A percentile compares a stretch with the other conserved stretches of the same genome.
phyloP scores from a whole-genome alignment of 768 basidiomycete species.

The Paxillus involutus region DNA sequence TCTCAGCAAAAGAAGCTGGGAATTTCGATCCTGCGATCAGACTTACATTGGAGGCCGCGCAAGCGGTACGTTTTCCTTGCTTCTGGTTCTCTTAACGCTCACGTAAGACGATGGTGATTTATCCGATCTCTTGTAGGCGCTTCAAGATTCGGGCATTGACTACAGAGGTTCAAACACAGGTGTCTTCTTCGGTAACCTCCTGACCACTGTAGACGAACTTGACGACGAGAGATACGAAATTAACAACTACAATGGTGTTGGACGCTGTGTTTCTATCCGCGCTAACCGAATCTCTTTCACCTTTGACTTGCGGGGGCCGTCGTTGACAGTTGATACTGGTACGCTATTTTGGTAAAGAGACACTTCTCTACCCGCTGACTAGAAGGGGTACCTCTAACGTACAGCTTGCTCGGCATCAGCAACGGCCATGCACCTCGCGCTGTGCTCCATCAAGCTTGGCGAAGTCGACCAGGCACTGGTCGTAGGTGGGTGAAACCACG shows the following conservation, averaged over 20 bases:
- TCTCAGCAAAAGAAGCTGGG: constrained; percentile 29
- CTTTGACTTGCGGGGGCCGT: constrained; percentile 44
- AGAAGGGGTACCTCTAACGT: background rate
- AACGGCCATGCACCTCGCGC: constrained; percentile 48
- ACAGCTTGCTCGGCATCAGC: constrained; percentile 44
- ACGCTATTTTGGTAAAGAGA: background rate
- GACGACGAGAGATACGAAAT: constrained; percentile 29
- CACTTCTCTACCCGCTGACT: background rate
- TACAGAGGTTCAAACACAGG: constrained; percentile 43
- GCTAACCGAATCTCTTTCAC: constrained; percentile 36
- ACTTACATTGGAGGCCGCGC: constrained; percentile 31
- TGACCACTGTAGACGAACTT: constrained; percentile 27
- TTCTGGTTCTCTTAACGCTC: background rate
- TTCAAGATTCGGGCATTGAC: constrained; percentile 49
- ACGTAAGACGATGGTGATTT: background rate
- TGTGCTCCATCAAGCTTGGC: constrained; percentile 41
- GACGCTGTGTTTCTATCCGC: constrained; percentile 30
- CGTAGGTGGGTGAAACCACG: constrained; percentile 14
- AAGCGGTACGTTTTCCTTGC: constrained; percentile 16
- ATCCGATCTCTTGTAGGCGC: constrained; percentile 16
- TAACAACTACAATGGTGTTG: constrained; percentile 27
- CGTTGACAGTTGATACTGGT: constrained; percentile 43
- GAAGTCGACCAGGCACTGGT: constrained; percentile 51
- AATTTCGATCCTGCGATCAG: constrained; percentile 32
- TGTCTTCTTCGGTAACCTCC: constrained; percentile 37